Evolutionary conservation across 441 rosid species (phyloP).

Genomic region (Corymbia citriodora): DNA sequence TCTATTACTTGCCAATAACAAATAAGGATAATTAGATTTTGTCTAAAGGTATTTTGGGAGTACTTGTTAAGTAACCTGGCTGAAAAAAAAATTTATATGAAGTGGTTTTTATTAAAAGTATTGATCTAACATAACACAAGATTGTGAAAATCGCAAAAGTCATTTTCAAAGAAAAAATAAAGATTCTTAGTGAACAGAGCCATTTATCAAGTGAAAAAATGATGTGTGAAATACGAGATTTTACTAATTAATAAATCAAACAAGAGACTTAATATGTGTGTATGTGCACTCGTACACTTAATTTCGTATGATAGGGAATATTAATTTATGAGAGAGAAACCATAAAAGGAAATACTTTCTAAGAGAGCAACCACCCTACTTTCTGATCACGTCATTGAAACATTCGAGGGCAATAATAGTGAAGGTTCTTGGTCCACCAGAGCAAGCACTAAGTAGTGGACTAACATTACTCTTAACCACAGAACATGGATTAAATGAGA

Average conservation of each 20-base stretch:
- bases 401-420: not conserved
- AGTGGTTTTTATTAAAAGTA: no score
- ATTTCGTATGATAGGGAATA: no score
- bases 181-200: fast-evolving
- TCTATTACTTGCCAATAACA: no score
- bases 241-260: fast-evolving
- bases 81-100: no score
- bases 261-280: no score
- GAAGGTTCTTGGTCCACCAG: fast-evolving
- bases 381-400: not conserved
- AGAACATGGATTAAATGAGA: fast-evolving
- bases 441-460: not conserved
- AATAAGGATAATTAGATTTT: fast-evolving
- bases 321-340: no score
- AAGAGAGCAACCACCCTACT: not conserved
- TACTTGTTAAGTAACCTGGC: no score
- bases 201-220: no score
- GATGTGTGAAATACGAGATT: fast-evolving
- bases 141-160: fast-evolving
- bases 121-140: no score
- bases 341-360: not conserved
- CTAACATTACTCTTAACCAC: fast-evolving
- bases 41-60: no score
- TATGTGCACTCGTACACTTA: no score
- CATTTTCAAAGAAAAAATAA: no score